These are phyloP conservation scores for Paxillus involutus DNA, from an alignment of 768 basidiomycete species.

Conservation along the genomic window DNA sequence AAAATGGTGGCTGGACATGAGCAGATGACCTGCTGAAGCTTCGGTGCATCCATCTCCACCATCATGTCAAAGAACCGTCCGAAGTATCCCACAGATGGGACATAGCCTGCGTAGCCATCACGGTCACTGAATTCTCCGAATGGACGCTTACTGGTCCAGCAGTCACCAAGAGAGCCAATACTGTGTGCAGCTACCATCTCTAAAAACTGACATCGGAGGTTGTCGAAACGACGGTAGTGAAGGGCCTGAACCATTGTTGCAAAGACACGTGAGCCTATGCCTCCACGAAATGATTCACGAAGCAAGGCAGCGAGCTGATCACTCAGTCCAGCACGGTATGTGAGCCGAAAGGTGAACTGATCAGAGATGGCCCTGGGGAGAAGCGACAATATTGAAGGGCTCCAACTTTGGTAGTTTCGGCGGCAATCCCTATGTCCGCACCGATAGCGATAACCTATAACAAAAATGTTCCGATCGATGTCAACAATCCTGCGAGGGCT, in stretches of 20 bases:
- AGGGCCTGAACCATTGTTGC: not conserved
- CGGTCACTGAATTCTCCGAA: not conserved
- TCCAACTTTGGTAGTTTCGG: not conserved
- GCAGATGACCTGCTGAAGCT: not conserved
- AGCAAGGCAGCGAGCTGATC: not conserved
- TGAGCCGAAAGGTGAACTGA: not conserved
- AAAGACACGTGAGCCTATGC: not conserved
- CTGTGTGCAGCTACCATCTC: not conserved
- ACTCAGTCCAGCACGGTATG: not conserved
- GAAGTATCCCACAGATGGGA: not conserved
- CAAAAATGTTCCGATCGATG: not conserved
- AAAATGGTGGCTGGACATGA: not conserved
- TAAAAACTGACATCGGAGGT: not conserved
- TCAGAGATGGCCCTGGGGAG: not conserved
- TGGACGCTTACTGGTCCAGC: not conserved
- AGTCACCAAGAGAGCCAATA: not conserved
- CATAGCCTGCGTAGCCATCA: not conserved
- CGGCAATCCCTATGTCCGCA: not conserved
- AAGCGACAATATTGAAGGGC: not conserved
- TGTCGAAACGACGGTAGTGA: not conserved
- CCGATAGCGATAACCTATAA: not conserved
- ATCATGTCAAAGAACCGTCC: not conserved
- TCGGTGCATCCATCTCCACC: not conserved
- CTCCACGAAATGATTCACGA: not conserved
- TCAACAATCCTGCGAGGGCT: not conserved